Evolutionary conservation across 1,139 yeast genomes (phyloP).

Genomic region (Suhomyces bokatorum): DNA sequence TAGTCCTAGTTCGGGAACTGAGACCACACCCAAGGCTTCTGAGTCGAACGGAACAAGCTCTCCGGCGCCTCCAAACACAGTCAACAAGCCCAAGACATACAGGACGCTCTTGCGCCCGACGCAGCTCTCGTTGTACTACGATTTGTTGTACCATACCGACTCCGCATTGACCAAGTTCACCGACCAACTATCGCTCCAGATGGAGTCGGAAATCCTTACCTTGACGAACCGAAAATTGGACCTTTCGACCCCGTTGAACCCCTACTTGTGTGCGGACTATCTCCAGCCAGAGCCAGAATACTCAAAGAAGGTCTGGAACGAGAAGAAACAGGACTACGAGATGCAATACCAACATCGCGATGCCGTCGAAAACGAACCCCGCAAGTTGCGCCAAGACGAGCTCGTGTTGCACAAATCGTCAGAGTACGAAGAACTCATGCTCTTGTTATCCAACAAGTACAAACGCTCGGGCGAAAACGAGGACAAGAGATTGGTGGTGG

Average conservation of each 20-base stretch:
- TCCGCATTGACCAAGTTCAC: constrained; percentile 71
- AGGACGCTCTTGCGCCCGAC: constrained; percentile 79
- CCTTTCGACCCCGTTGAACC: constrained; percentile 70
- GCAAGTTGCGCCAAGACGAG: constrained; percentile 49
- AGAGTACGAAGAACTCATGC: constrained; percentile 90
- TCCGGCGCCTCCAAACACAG: constrained; percentile 7
- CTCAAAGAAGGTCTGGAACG: constrained; percentile 48
- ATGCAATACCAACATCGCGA: constrained; percentile 46
- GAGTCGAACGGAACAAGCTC: constrained; percentile 6
- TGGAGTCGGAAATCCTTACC: constrained; percentile 83
- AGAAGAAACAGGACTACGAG: constrained; percentile 35
- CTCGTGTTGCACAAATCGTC: constrained; percentile 67
- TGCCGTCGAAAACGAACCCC: constrained; percentile 43
- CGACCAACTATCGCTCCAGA: constrained; percentile 70
- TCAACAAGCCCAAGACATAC: constrained; percentile 62
- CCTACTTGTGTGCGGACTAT: constrained; percentile 51
- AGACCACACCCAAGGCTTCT: constrained; percentile 5
- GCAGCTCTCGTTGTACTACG: constrained; percentile 79
- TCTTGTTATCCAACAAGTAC: constrained; percentile 44
- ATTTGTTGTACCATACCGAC: constrained; percentile 81
- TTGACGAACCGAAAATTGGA: constrained; percentile 77
- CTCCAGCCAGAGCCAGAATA: constrained; percentile 47
- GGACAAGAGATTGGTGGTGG: constrained; percentile 44
- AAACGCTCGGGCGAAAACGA: constrained; percentile 39
- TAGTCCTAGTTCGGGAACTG: constrained; percentile 4